Base-by-base conservation (phyloP, 108 stramenopile species). In the Cyclostephanos tholiformis region DNA sequence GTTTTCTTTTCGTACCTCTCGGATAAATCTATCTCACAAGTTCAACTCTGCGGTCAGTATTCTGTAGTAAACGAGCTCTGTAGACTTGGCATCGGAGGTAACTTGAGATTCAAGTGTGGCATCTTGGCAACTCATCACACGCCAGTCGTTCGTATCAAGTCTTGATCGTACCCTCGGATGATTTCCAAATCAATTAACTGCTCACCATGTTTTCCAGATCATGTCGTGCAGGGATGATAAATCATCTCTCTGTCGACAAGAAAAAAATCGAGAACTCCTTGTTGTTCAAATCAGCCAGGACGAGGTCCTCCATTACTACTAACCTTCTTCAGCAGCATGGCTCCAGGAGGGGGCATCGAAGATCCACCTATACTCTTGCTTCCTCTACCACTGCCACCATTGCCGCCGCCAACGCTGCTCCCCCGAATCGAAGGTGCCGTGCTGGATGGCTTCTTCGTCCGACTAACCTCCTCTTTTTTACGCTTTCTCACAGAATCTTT, bases 281-380 rank as follows among this genome's bases (percentile, higher is more conserved):
- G 20, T 56, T 35, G 38, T 41, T 16, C 59, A 66, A 70, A 80
- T 30, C 75, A 61, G 44, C 36, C 43, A 2, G 52, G 59, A 52
- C 52, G 80, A 23, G 64, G 29, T 4, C 8, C 16, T 13, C 27
- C 8, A 32, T 71, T 72, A 26, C 38, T 46, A 50, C 43, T 66
- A 27, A 48, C 65, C 56, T 69, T 73, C 52, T 74, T 77, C 69
- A 77, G 58, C 43, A 77, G 53, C 32, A 71, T 66, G 23, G 80
- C 69, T 41, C 67, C 73, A 41, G 69, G 65, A 68, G 72, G 72
- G n/a, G 76, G 65, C 70, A 65, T 72, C 62, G 74, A 36, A 19
- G 26, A 29, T 17, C 60, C 44, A 38, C 69, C 32, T 32, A 2
- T 32, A 38, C 32, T 22, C 30, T 29, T 52, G 27, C 46, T 64